These are phyloP conservation scores for Pythium plurisporium DNA, from an alignment of 352 stramenopile genomes.

Conservation along the genomic window DNA sequence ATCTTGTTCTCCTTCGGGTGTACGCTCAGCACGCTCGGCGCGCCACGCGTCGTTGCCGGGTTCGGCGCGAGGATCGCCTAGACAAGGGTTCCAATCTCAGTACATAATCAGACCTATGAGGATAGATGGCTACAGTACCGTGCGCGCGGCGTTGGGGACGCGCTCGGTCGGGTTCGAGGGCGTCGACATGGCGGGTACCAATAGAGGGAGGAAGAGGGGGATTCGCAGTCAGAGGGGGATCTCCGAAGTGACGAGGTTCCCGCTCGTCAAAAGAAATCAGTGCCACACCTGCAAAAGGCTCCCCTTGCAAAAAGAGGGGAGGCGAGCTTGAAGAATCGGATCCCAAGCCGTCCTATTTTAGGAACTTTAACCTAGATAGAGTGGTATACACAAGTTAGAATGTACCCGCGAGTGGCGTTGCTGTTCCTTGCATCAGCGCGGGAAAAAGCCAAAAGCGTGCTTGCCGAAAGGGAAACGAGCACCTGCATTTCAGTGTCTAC, in stretches of 20 bases:
- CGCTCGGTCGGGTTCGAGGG: conserved; percentile 64
- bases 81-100: not conserved
- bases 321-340: not conserved
- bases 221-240: not conserved
- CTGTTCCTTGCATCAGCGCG: conserved; percentile 1
- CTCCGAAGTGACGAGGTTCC: not conserved
- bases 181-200: conserved; percentile 35
- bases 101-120: not conserved
- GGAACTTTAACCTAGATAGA: not conserved
- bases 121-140: conserved; percentile 15
- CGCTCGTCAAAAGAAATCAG: not conserved
- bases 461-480: conserved; percentile 28
- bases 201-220: too few relatives aligned
- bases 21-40: conserved; percentile 59
- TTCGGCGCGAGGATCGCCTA: conserved; percentile 63
- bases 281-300: not conserved
- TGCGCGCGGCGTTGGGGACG: conserved; percentile 46
- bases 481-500: not conserved
- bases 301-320: conserved; percentile 4
- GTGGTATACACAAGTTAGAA: conserved; percentile 6
- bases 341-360: not conserved
- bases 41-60: conserved; percentile 67
- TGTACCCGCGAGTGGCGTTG: not conserved
- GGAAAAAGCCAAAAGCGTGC: conserved; percentile 15
- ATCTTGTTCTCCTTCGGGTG: conserved; percentile 87